phyloP scores from a whole-genome alignment of 345 rosid species.

The Pistacia vera region DNA sequence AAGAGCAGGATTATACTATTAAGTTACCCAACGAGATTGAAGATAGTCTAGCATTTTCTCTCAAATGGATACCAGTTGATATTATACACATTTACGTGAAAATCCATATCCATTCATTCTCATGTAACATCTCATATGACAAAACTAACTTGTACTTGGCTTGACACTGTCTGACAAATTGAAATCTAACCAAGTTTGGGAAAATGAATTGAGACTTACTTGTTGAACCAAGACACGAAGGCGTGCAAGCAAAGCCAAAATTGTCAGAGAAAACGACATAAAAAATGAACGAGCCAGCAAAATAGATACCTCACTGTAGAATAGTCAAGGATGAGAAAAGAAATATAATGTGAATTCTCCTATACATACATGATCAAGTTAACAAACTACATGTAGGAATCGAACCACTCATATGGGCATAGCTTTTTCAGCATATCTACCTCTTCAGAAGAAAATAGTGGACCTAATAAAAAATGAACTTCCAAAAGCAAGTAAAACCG shows the following conservation, averaged over 20 bases:
- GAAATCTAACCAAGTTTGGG: background rate
- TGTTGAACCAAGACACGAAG: constrained; percentile 89
- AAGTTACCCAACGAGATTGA: background rate
- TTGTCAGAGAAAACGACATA: constrained; percentile 67
- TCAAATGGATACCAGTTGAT: background rate
- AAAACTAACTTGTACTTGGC: constrained; percentile 7
- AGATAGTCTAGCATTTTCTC: background rate
- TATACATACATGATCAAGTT: background rate
- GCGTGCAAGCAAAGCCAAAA: constrained; percentile 85
- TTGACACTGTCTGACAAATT: background rate
- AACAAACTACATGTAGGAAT: background rate
- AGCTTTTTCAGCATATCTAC: background rate
- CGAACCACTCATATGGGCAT: background rate
- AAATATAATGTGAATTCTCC: background rate
- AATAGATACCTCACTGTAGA: constrained; percentile 62
- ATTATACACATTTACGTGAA: background rate
- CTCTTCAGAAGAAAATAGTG: background rate
- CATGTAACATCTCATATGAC: background rate
- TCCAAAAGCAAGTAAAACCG: background rate
- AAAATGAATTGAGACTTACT: constrained; percentile 46
- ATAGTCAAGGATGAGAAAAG: constrained; percentile 30
- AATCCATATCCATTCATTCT: background rate
- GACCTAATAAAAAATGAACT: background rate
- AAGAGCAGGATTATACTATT: background rate
- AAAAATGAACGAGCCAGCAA: constrained; percentile 88